These are phyloP conservation scores for Kokia cookei DNA, from an alignment of 441 rosid species.

Conservation along the genomic window DNA sequence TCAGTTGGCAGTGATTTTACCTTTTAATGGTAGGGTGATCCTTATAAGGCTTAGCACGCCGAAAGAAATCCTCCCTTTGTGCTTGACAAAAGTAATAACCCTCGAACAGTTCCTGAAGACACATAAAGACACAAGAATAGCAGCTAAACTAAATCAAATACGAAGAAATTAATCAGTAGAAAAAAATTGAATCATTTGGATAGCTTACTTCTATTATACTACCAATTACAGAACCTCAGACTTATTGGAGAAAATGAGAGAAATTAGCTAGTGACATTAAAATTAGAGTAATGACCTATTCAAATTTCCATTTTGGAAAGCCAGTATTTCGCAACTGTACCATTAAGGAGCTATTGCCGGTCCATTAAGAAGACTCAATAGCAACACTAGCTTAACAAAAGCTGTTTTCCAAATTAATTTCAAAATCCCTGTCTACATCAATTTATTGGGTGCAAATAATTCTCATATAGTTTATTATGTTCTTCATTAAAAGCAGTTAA, in stretches of 20 bases:
- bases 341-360: not conserved
- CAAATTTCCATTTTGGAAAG: not conserved
- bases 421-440: not conserved
- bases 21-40: constrained; percentile 73
- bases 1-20: constrained; percentile 20
- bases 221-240: not conserved
- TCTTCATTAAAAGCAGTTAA: not conserved
- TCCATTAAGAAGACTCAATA: not conserved
- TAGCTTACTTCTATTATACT: not conserved
- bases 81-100: constrained; percentile 98
- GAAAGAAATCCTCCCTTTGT: constrained; percentile 74
- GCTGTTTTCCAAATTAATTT: not conserved
- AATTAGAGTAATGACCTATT: not conserved
- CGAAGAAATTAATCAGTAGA: not conserved
- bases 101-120: constrained; percentile 79
- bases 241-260: not conserved
- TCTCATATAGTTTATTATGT: not conserved
- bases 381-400: not conserved
- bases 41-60: constrained; percentile 74
- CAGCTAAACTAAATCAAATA: not conserved
- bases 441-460: not conserved
- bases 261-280: not conserved
- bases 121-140: not conserved
- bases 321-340: not conserved
- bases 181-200: not conserved